Conservation (phyloP, 805 yeast species). For the Ogataea allantospora region DNA sequence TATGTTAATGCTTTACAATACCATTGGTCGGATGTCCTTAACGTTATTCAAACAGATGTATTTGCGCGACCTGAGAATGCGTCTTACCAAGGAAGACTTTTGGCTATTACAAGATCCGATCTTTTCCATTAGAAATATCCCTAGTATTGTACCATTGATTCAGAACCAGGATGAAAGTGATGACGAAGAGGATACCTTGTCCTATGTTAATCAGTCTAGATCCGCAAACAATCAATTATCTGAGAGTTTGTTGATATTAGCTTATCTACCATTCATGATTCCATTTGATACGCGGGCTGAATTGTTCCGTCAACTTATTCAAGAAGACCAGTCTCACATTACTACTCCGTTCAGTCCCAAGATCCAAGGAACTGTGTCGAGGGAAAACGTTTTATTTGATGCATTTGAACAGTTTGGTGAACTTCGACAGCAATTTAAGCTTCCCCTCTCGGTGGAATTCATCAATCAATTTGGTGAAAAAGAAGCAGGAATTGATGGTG, state of each 20-base stretch:
- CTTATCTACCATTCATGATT: constrained; percentile 74
- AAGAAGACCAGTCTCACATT: constrained; percentile 42
- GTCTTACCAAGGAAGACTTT: constrained; percentile 46
- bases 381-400: constrained; percentile 73
- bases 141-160: constrained; percentile 18
- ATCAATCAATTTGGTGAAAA: constrained; percentile 62
- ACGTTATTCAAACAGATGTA: constrained; percentile 62
- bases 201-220: constrained; percentile 7
- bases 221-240: constrained; percentile 15
- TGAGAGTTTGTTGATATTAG: constrained; percentile 51
- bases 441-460: constrained; percentile 62
- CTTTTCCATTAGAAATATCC: constrained; percentile 18
- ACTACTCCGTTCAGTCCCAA: constrained; percentile 26
- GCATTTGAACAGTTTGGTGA: constrained; percentile 60
- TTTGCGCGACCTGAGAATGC: constrained; percentile 60
- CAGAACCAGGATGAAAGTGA: constrained; percentile 22
- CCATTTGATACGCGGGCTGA: constrained; percentile 73
- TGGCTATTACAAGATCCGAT: constrained; percentile 45
- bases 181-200: constrained; percentile 2
- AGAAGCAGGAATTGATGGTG: constrained; percentile 96
- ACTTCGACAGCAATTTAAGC: constrained; percentile 52
- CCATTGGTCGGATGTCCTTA: constrained; percentile 38
- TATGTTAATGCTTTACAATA: constrained; percentile 14
- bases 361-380: constrained; percentile 54
- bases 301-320: constrained; percentile 64